Evolutionary conservation across 2,329 filamentous ascomycete genomes (phyloP).

Genomic region (Didymella pinodella): DNA sequence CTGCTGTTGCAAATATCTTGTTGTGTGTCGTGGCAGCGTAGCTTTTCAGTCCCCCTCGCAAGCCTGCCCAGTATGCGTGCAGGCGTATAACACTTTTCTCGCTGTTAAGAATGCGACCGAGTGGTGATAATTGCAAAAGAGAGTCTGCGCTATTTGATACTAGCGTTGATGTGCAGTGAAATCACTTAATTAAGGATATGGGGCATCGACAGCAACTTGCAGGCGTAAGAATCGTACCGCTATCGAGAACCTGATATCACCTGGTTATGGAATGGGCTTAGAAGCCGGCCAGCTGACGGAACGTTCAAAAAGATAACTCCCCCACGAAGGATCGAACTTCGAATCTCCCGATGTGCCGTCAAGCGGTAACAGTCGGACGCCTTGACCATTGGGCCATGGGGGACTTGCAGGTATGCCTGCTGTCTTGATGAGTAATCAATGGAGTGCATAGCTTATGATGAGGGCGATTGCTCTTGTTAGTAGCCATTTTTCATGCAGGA

Average conservation of each 20-base stretch:
- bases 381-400: constrained; percentile 14
- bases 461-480: neutral
- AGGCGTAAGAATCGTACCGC: neutral
- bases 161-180: neutral
- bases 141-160: neutral
- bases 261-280: neutral
- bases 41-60: neutral
- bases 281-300: neutral
- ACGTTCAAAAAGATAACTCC: constrained; percentile 6
- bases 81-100: neutral
- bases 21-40: neutral
- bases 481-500: neutral
- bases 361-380: constrained; percentile 17
- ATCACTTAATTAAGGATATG: too few relatives aligned
- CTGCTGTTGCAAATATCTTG: neutral
- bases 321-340: constrained; percentile 19
- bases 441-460: neutral
- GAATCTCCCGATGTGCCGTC: constrained; percentile 17
- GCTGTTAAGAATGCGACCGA: neutral
- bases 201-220: neutral
- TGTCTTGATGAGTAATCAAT: constrained; percentile 7
- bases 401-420: constrained; percentile 4
- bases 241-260: neutral
- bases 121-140: neutral
- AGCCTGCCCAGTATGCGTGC: neutral